Percentiles rank a stretch among this genome's conserved stretches.
Conservation (phyloP, 768 basidiomycete species). For the Rhodotorula taiwanensis region DNA sequence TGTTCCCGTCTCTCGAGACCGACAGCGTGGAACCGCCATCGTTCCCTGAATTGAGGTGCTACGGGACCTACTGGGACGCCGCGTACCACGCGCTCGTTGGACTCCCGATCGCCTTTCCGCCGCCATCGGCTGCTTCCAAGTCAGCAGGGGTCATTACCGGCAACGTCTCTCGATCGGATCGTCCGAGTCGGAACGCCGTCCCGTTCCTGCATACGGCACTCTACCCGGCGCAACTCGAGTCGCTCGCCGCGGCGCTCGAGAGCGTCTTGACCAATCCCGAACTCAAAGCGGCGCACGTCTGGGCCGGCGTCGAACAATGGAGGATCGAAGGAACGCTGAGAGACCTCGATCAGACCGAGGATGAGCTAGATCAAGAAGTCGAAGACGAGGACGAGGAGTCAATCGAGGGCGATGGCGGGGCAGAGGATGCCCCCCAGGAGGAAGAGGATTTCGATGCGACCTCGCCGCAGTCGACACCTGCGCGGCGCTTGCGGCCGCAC, state of each 20-base stretch:
- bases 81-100: slow-evolving; percentile 8
- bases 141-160: no score
- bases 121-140: background rate
- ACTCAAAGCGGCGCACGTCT: background rate
- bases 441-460: background rate
- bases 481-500: no score
- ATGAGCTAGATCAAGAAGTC: no score
- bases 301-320: slow-evolving; percentile 1
- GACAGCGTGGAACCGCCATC: background rate
- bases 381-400: no score
- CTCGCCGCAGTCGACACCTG: background rate
- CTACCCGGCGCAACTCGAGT: slow-evolving; percentile 5
- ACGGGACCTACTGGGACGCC: slow-evolving; percentile 21
- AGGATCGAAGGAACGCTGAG: slow-evolving; percentile 3
- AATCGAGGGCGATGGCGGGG: background rate
- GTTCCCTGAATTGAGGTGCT: background rate
- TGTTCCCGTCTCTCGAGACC: background rate
- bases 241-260: background rate
- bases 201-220: slow-evolving; percentile 7
- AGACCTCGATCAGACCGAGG: background rate
- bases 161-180: no score
- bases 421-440: background rate
- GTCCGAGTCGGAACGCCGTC: background rate
- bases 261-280: background rate
- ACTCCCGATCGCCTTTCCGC: background rate